Conservation (phyloP, 2,329 filamentous ascomycete genomes). For the Trichoderma koningii region DNA sequence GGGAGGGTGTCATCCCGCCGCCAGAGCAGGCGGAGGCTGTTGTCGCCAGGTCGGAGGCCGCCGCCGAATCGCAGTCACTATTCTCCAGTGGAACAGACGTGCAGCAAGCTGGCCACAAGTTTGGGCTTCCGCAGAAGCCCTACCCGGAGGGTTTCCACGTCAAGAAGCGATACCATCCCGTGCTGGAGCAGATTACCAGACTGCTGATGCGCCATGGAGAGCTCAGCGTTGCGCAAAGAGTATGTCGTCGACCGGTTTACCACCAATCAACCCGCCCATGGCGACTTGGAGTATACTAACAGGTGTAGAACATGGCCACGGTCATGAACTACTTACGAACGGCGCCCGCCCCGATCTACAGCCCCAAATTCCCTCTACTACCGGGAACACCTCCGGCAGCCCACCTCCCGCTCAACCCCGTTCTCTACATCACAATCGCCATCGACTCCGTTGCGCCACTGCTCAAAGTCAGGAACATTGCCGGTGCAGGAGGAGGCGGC, state of each 20-base stretch:
- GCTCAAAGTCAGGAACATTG: conserved; percentile 73
- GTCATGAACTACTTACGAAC: conserved; percentile 86
- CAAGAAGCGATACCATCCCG: conserved; percentile 80
- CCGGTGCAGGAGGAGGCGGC: conserved; percentile 84
- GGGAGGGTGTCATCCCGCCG: conserved; percentile 46
- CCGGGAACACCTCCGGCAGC: conserved; percentile 74
- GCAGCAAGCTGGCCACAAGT: conserved; percentile 68
- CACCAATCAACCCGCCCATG: background rate
- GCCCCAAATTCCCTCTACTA: conserved; percentile 69
- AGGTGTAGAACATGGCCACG: conserved; percentile 73
- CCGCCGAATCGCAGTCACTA: conserved; percentile 29
- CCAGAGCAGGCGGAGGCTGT: conserved; percentile 39
- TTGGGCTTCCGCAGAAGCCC: conserved; percentile 68
- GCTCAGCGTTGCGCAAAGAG: conserved; percentile 84
- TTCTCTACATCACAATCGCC: conserved; percentile 84
- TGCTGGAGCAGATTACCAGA: conserved; percentile 85
- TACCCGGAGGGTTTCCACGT: conserved; percentile 64
- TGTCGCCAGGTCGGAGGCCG: conserved; percentile 32
- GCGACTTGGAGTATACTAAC: conserved; percentile 24
- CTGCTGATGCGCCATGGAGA: conserved; percentile 91
- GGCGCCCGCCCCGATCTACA: conserved; percentile 74
- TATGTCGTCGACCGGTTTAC: conserved; percentile 46
- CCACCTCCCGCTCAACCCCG: conserved; percentile 84
- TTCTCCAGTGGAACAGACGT: conserved; percentile 30
- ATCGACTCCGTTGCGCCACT: conserved; percentile 93